phyloP scores from a whole-genome alignment of 2,329 filamentous ascomycete species.

The Penicillium sp. region DNA sequence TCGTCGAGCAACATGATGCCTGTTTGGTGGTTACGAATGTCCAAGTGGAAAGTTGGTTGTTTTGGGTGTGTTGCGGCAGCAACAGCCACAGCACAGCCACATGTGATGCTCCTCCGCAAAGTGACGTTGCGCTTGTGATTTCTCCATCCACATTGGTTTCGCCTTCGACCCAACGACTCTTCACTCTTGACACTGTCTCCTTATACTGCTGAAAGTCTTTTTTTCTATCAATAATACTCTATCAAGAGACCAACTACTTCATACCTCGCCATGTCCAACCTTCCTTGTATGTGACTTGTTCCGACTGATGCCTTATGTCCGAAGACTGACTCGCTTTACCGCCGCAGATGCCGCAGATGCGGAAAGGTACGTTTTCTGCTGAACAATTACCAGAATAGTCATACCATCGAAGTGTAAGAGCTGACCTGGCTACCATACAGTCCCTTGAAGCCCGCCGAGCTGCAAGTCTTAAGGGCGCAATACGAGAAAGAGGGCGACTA shows the following conservation, averaged over 20 bases:
- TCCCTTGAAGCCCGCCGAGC: slow-evolving; percentile 85
- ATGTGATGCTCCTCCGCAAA: slow-evolving; percentile 30
- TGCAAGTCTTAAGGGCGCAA: slow-evolving; percentile 87
- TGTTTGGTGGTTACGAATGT: slow-evolving; percentile 1
- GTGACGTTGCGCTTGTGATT: slow-evolving; percentile 27
- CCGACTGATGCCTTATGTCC: slow-evolving; percentile 1
- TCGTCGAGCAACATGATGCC: slow-evolving; percentile 90
- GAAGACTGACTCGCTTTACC: slow-evolving; percentile 13
- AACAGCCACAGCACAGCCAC: slow-evolving; percentile 44
- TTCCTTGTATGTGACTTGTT: slow-evolving; percentile 47
- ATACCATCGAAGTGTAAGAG: not conserved
- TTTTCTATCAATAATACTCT: not conserved
- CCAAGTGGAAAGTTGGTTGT: slow-evolving; percentile 17
- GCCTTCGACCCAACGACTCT: not conserved
- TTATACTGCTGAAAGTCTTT: too few species aligned
- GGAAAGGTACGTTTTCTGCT: slow-evolving; percentile 67
- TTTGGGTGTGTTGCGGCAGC: slow-evolving; percentile 38
- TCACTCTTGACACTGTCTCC: not conserved
- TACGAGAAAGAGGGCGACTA: slow-evolving; percentile 98
- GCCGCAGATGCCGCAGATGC: slow-evolving; percentile 88
- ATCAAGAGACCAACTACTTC: not conserved
- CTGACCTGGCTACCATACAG: slow-evolving; percentile 53
- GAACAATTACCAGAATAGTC: not conserved
- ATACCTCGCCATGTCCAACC: slow-evolving; percentile 43
- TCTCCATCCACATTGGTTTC: slow-evolving; percentile 9